Base-by-base conservation (phyloP, 257 asterid genomes). In the Fraxinus pennsylvanica region DNA sequence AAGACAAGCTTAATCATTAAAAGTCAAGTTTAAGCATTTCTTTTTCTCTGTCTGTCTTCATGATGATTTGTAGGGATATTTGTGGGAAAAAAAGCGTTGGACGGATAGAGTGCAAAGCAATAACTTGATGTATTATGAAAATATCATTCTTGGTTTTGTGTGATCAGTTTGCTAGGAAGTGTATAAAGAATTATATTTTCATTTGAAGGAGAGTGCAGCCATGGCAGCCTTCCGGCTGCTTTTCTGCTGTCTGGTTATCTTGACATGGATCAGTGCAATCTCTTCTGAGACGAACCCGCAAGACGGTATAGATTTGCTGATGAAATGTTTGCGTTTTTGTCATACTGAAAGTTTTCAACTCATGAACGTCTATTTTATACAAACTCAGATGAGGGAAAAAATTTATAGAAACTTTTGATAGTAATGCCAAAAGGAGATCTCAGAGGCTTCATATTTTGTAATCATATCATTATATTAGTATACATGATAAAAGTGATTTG, bases 191-290 rank as follows among this genome's bases (percentile, higher is more conserved):
- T 17, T 54, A 21, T 54, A 54, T 8, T 61, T 61, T 61, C 32
- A 25, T 63, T 63, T 63, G 35, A 63, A 63, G 69, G 6, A 27
- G 19, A 22, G 35, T 63, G 69, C 36, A 63, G 15, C 17, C 15
- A 63, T 63, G 69, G 69, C 69, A 25, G 69, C 69, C 69, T 25
- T 63, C 35, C 6, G 69, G 69, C 69, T 63, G 69, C 36, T 63
- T 63, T 27, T 63, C 17, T 25, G 69, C 69, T 63, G 2, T 63
- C 36, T 63, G 69, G 2, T 63, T 27, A 17, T 63, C 69, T 63
- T 27, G 19, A 12, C 35, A 27, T 1, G 69, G 36, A 63, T 63
- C 36, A 9, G 69, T 25, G 36, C 35, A 10, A 63, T 63, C 35
- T 25, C 30, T 12, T 63, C 35, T 10, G 36, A 12, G 35, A 63